A percentile compares a stretch with the other conserved stretches of the same genome.
Conservation (phyloP, 2,329 filamentous ascomycete species). For the Piedraia hortae region DNA sequence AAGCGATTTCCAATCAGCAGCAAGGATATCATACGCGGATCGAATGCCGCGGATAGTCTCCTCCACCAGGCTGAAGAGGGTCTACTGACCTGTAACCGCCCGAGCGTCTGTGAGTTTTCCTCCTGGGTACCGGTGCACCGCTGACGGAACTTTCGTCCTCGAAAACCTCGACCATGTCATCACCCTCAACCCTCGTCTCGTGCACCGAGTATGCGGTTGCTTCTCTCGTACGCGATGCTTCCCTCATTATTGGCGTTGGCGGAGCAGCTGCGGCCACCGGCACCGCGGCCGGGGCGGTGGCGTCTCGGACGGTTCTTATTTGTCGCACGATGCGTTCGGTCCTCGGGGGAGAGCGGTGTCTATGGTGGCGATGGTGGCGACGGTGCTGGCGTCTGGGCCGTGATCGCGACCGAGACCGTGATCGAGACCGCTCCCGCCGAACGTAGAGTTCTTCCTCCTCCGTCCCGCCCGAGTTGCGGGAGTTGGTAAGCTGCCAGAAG, state of each 20-base stretch:
- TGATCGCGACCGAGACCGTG: conserved; percentile 5
- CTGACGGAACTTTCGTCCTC: conserved; percentile 25
- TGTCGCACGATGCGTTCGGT: conserved; percentile 11
- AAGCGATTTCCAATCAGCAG: too few relatives aligned
- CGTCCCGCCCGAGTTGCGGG: conserved; percentile 8
- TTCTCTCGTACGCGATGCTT: conserved; percentile 9
- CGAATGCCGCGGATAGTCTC: conserved; percentile 5
- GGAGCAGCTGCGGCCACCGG: too few relatives aligned
- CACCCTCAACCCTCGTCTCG: conserved; percentile 18
- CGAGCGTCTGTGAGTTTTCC: conserved; percentile 13
- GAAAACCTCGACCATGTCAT: conserved; percentile 29
- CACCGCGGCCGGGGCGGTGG: conserved; percentile 5
- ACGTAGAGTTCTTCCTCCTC: conserved; percentile 11
- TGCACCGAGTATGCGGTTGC: conserved; percentile 15
- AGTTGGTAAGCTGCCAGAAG: conserved; percentile 16
- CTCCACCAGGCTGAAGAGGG: conserved; percentile 15
- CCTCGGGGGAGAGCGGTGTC: conserved; percentile 4
- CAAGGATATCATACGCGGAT: neutral
- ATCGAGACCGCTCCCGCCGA: conserved; percentile 3
- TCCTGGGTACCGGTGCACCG: conserved; percentile 12
- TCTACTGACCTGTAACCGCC: conserved; percentile 24
- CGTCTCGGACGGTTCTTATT: conserved; percentile 12
- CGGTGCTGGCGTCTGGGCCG: conserved; percentile 10
- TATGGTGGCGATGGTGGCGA: too few relatives aligned
- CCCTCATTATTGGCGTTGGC: too few relatives aligned